A percentile compares a stretch with the other conserved stretches of the same genome.
Conservation (phyloP, 805 yeast species). For the Teunomyces tritomae region DNA sequence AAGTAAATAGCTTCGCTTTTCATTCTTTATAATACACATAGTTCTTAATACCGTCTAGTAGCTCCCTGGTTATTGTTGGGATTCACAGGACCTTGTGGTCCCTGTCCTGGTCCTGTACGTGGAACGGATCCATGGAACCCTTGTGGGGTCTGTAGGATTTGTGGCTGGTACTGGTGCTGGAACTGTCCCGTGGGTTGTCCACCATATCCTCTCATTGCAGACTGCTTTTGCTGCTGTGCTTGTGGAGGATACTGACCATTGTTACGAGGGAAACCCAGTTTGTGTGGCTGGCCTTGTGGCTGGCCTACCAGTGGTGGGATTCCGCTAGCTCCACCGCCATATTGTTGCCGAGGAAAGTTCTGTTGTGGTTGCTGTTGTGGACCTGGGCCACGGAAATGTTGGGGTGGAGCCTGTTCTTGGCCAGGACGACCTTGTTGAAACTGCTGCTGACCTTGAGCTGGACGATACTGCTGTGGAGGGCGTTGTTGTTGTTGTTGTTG, state of each 20-base stretch:
- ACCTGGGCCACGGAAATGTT: constrained; percentile 12
- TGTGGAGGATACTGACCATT: constrained; percentile 8
- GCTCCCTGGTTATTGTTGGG: constrained; percentile 2
- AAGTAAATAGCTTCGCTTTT: not conserved
- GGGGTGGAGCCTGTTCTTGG: constrained; percentile 9
- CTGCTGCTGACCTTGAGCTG: constrained; percentile 2
- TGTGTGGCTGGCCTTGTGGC: constrained; percentile 3
- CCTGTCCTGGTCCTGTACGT: not conserved
- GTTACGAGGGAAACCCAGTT: constrained; percentile 7
- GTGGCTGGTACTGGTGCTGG: constrained; percentile 9
- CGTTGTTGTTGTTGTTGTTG: constrained; percentile 8
- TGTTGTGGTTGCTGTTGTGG: constrained; percentile 8
- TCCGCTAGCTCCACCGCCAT: constrained; percentile 6
- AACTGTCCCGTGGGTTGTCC: constrained; percentile 1
- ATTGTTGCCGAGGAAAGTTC: constrained; percentile 11
- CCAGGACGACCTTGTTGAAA: constrained; percentile 12
- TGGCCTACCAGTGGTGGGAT: constrained; percentile 6
- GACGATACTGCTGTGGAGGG: constrained; percentile 9
- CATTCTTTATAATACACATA: not conserved
- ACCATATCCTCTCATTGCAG: constrained; percentile 9
- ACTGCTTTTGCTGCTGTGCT: constrained; percentile 5
- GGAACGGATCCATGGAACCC: not conserved
- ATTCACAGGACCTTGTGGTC: not conserved
- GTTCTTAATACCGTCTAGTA: constrained; percentile 5
- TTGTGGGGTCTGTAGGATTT: constrained; percentile 2